Conservation (phyloP, 306 rosid species). For the Parietaria judaica region DNA sequence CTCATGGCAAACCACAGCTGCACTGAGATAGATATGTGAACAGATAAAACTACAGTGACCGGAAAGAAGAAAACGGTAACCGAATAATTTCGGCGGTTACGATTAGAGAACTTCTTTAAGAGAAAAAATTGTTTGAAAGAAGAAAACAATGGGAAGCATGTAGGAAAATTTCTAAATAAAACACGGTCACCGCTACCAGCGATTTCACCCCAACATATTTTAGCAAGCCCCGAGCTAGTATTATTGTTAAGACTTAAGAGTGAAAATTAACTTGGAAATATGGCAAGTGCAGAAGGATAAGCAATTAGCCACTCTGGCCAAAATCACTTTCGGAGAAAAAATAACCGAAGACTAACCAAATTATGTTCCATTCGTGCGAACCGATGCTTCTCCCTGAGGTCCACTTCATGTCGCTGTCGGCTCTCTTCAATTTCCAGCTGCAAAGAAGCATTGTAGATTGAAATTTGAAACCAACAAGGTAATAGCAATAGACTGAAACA, state of each 20-base stretch:
- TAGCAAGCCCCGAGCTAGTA: background rate
- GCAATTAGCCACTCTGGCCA: too few species aligned
- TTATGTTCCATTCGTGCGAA: slow-evolving; percentile 52
- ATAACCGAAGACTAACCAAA: slow-evolving; percentile 43
- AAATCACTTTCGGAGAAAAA: too few species aligned
- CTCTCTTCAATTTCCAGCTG: slow-evolving; percentile 84
- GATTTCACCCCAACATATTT: too few species aligned
- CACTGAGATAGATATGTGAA: background rate
- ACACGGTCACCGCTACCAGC: too few species aligned
- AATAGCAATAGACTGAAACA: background rate
- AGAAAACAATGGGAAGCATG: too few species aligned
- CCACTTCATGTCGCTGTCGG: slow-evolving; percentile 80
- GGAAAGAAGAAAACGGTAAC: background rate
- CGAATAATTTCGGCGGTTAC: too few species aligned
- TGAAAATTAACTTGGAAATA: background rate
- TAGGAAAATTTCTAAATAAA: too few species aligned
- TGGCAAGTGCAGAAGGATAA: background rate
- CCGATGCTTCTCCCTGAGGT: slow-evolving; percentile 77
- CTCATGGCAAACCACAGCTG: background rate
- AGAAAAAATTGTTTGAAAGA: too few species aligned
- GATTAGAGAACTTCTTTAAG: too few species aligned
- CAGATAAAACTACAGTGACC: background rate
- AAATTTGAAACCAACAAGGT: background rate
- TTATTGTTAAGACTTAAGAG: too few species aligned
- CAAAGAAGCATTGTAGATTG: slow-evolving; percentile 7